Percentiles rank a stretch among this genome's conserved stretches.
Evolutionary conservation across 352 stramenopile species (phyloP).

Genomic region (Phytophthora podocarpi): DNA sequence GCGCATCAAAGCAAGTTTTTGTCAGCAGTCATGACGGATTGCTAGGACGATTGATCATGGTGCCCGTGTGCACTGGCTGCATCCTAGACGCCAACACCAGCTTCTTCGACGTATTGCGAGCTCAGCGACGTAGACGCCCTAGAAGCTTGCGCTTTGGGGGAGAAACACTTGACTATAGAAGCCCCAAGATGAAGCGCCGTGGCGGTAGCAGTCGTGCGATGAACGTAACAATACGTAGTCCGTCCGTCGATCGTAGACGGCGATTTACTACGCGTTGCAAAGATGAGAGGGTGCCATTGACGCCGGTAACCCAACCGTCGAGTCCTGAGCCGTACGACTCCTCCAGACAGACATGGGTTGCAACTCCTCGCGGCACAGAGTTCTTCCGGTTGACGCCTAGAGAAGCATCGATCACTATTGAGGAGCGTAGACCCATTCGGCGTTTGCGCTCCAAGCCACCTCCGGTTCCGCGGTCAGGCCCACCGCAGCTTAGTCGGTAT

Average conservation of each 20-base stretch:
- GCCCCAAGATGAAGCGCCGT: constrained; percentile 2
- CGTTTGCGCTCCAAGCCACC: constrained; percentile 10
- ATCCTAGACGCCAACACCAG: constrained; percentile 42
- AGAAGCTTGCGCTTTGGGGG: constrained; percentile 8
- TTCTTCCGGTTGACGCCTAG: constrained; percentile 20
- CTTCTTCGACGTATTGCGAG: constrained; percentile 20
- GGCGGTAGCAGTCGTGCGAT: constrained; percentile 12
- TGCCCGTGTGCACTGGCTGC: constrained; percentile 44
- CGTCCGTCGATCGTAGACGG: constrained; percentile 15
- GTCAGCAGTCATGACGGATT: constrained; percentile 38
- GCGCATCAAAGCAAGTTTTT: constrained; percentile 46
- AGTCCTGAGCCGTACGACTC: constrained; percentile 8
- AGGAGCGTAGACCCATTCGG: constrained; percentile 21
- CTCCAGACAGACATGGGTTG: constrained; percentile 13
- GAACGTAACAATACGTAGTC: constrained; percentile 10
- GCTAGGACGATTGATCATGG: constrained; percentile 42
- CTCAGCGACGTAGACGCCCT: constrained; percentile 3
- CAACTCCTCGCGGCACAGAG: constrained; percentile 15
- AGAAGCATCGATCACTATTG: constrained; percentile 17
- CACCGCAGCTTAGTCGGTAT: constrained; percentile 6
- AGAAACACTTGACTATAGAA: constrained; percentile 11
- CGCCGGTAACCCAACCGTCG: constrained; percentile 18
- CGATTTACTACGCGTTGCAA: constrained; percentile 9
- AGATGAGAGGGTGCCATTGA: constrained; percentile 9
- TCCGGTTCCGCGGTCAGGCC: not conserved